phyloP scores from a whole-genome alignment of 2,329 filamentous ascomycete genomes.

The Colletotrichum sp. region DNA sequence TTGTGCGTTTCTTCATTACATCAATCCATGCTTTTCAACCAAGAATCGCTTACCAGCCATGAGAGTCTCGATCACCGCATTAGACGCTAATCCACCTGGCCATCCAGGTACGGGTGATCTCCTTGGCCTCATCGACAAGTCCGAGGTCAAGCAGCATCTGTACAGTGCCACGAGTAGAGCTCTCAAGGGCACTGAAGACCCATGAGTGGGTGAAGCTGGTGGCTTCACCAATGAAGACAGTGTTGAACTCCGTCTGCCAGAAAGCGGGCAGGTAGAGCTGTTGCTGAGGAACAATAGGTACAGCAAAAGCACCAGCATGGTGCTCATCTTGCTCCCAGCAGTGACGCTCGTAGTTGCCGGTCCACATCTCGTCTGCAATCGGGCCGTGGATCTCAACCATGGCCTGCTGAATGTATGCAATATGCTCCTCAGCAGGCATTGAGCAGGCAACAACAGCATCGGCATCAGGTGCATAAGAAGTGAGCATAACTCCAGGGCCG shows the following conservation, averaged over 20 bases:
- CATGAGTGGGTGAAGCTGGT: slow-evolving; percentile 64
- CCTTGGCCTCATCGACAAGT: slow-evolving; percentile 66
- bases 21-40: neutral
- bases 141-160: slow-evolving; percentile 61
- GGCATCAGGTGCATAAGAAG: slow-evolving; percentile 47
- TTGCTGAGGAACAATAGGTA: slow-evolving; percentile 58
- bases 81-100: slow-evolving; percentile 53
- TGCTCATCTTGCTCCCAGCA: slow-evolving; percentile 64
- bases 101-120: slow-evolving; percentile 63
- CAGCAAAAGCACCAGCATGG: slow-evolving; percentile 61
- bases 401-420: slow-evolving; percentile 56
- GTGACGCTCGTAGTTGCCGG: slow-evolving; percentile 60
- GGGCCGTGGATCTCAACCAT: slow-evolving; percentile 60
- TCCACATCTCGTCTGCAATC: slow-evolving; percentile 53
- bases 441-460: slow-evolving; percentile 44
- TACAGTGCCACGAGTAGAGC: slow-evolving; percentile 58
- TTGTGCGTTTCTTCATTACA: neutral
- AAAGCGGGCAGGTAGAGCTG: slow-evolving; percentile 65
- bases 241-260: slow-evolving; percentile 60
- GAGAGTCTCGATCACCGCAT: neutral
- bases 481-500: slow-evolving; percentile 56
- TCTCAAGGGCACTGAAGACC: slow-evolving; percentile 56
- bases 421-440: slow-evolving; percentile 56
- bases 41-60: neutral
- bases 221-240: slow-evolving; percentile 34